Evolutionary conservation across 345 rosid genomes (phyloP).

Genomic region (Salix exigua): DNA sequence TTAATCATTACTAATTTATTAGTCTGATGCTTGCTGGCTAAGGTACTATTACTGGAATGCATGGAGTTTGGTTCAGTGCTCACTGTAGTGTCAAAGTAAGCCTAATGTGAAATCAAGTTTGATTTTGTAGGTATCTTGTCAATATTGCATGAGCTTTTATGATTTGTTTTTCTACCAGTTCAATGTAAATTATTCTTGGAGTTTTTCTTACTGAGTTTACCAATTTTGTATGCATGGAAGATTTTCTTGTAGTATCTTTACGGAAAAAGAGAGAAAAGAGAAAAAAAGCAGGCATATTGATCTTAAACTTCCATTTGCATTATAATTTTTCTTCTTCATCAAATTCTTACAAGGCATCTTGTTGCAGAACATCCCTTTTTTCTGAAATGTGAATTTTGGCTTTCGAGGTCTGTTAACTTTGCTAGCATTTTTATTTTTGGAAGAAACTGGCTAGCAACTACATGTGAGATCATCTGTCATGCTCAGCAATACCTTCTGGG

Average conservation of each 20-base stretch:
- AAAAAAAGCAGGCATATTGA: not conserved
- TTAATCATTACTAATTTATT: not conserved
- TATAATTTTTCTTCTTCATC: not conserved
- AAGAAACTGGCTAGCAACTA: not conserved
- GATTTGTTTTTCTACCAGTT: not conserved
- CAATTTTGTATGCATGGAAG: not conserved
- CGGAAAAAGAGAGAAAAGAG: not conserved
- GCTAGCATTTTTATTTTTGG: not conserved
- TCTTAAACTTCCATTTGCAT: not conserved
- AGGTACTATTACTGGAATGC: not conserved
- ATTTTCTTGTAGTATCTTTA: not conserved
- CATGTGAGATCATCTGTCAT: not conserved
- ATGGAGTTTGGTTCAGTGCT: not conserved
- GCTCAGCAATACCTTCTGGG: not conserved
- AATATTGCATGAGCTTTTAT: not conserved
- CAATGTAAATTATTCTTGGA: not conserved
- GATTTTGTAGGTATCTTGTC: not conserved
- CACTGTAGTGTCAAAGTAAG: not conserved
- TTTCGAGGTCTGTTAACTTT: not conserved
- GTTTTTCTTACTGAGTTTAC: not conserved
- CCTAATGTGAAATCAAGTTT: not conserved
- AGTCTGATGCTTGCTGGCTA: not conserved
- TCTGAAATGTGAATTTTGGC: not conserved
- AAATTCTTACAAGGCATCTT: not conserved
- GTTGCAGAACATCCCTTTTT: not conserved